A percentile compares a stretch with the other conserved stretches of the same genome.
These are phyloP conservation scores for Coemansia sp. DNA, from an alignment of 192 early-diverging fungal species.

Conservation along the genomic window DNA sequence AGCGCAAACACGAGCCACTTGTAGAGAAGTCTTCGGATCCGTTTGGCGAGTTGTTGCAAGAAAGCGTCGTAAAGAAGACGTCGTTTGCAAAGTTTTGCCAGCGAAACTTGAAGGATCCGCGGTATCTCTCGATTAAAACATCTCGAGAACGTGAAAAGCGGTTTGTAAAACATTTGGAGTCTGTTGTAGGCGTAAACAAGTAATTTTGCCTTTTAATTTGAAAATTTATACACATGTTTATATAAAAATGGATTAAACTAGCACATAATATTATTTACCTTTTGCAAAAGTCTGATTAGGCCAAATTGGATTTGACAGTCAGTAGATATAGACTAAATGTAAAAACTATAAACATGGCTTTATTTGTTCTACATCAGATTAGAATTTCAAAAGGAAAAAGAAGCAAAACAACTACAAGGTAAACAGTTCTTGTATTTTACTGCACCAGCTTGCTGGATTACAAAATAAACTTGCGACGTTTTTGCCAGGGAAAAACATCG, in stretches of 20 bases:
- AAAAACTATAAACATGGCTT: too few relatives aligned
- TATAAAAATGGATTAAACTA: neutral
- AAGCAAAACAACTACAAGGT: too few relatives aligned
- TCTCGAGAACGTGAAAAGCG: slow-evolving; percentile 49
- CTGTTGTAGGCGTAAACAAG: neutral
- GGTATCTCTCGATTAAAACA: slow-evolving; percentile 39
- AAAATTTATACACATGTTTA: neutral
- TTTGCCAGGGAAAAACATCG: neutral
- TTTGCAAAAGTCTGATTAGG: too few relatives aligned
- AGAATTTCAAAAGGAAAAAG: too few relatives aligned
- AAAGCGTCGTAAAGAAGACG: slow-evolving; percentile 23
- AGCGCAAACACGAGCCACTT: neutral
- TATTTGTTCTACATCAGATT: too few relatives aligned
- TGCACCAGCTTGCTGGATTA: too few relatives aligned
- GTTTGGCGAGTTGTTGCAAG: slow-evolving; percentile 33
- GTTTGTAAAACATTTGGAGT: slow-evolving; percentile 33
- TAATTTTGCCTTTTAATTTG: neutral
- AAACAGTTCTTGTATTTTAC: too few relatives aligned
- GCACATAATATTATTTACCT: too few relatives aligned
- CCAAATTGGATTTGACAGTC: too few relatives aligned
- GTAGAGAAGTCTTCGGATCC: slow-evolving; percentile 6
- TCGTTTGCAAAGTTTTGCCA: slow-evolving; percentile 52
- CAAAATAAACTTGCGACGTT: too few relatives aligned
- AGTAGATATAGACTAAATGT: too few relatives aligned
- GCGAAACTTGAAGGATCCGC: slow-evolving; percentile 32